A percentile compares a stretch with the other conserved stretches of the same genome.
These are phyloP conservation scores for Tolypocladium nubicola DNA, from an alignment of 2,329 filamentous ascomycete species.

Conservation along the genomic window DNA sequence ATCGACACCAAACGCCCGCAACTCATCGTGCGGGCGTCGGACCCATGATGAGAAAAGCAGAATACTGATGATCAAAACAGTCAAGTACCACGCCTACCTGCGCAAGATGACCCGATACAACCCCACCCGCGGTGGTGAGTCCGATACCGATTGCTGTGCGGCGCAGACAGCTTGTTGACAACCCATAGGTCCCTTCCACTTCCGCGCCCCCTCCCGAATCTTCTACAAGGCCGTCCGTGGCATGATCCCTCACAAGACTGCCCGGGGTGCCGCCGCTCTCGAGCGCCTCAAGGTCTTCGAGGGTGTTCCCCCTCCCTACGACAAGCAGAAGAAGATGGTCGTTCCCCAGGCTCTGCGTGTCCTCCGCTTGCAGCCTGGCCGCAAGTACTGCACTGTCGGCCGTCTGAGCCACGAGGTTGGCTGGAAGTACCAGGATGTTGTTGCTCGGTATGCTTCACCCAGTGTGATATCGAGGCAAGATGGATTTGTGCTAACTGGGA, in stretches of 20 bases:
- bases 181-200: constrained; percentile 86
- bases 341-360: constrained; percentile 97
- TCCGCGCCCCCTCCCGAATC: constrained; percentile 97
- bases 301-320: constrained; percentile 96
- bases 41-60: constrained; percentile 5
- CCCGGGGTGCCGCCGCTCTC: constrained; percentile 89
- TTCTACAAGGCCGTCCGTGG: constrained; percentile 99
- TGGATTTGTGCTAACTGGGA: constrained; percentile 7
- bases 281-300: constrained; percentile 99
- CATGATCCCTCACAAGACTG: constrained; percentile 99
- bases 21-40: no score
- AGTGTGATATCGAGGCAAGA: background rate
- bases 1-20: background rate
- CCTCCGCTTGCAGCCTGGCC: constrained; percentile 92
- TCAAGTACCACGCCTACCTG: constrained; percentile 99
- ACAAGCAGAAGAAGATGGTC: constrained; percentile 99
- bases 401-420: constrained; percentile 97
- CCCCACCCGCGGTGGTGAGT: constrained; percentile 92
- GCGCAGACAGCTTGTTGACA: constrained; percentile 22
- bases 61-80: constrained; percentile 50
- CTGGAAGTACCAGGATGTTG: constrained; percentile 99
- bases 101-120: constrained; percentile 99
- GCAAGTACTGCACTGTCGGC: constrained; percentile 99
- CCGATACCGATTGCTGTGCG: constrained; percentile 4
- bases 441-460: constrained; percentile 67